Conservation (phyloP, 1,284 basidiomycete species). For the Termitomyces sp. region DNA sequence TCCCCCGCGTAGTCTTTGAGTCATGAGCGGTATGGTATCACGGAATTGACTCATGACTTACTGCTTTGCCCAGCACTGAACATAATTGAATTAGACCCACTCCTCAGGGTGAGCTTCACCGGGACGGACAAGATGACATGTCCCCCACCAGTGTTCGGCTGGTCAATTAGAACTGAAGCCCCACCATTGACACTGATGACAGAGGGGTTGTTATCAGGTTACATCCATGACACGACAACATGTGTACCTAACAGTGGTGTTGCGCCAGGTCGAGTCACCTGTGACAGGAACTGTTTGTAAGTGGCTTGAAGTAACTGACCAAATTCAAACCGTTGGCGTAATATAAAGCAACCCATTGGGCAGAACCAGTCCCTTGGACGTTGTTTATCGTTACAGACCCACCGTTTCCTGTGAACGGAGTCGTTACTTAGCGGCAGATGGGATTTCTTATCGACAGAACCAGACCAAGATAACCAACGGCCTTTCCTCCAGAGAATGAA, state of each 20-base stretch:
- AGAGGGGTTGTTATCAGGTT: background rate
- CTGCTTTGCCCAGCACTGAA: constrained; percentile 48
- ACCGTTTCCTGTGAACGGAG: constrained; percentile 39
- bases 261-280: constrained; percentile 53
- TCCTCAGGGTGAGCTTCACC: constrained; percentile 45
- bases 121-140: constrained; percentile 51
- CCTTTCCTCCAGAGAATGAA: constrained; percentile 48
- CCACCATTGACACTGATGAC: constrained; percentile 51
- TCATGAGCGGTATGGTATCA: background rate
- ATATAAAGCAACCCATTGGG: constrained; percentile 56
- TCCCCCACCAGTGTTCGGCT: constrained; percentile 52
- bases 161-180: constrained; percentile 43
- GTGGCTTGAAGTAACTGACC: background rate
- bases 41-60: constrained; percentile 24
- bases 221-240: background rate
- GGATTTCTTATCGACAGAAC: background rate
- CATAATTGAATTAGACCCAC: constrained; percentile 48
- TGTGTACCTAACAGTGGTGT: constrained; percentile 50
- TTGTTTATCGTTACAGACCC: constrained; percentile 53
- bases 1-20: constrained; percentile 51
- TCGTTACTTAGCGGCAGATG: background rate
- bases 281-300: background rate
- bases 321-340: constrained; percentile 44
- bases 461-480: constrained; percentile 49
- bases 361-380: constrained; percentile 48